Percentiles rank a stretch among this genome's conserved stretches.
Evolutionary conservation across 768 basidiomycete genomes (phyloP).

Genomic region (Amanita subjunquillea): DNA sequence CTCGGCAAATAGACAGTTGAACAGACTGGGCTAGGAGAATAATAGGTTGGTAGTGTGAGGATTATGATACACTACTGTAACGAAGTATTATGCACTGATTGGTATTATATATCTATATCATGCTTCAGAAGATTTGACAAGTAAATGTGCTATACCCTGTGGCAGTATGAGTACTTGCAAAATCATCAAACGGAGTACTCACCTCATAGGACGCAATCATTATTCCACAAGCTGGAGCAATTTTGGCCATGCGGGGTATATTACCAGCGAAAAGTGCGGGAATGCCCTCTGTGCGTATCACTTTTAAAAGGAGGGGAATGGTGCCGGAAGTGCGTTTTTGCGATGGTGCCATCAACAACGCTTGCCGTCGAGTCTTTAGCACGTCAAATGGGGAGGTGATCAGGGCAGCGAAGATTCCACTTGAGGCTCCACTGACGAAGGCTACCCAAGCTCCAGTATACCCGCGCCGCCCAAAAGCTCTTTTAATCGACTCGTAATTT

Average conservation of each 20-base stretch:
- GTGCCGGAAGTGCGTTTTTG: slow-evolving; percentile 34
- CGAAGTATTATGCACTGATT: background rate
- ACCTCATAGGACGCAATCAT: slow-evolving; percentile 98
- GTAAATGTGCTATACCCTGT: slow-evolving; percentile 50
- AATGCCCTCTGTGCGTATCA: slow-evolving; percentile 71
- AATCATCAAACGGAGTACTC: slow-evolving; percentile 12
- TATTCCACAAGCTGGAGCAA: slow-evolving; percentile 95
- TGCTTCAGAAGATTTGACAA: slow-evolving; percentile 25
- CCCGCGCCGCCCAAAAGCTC: slow-evolving; percentile 40
- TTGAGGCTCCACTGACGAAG: slow-evolving; percentile 84
- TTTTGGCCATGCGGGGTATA: slow-evolving; percentile 84
- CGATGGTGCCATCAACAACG: slow-evolving; percentile 57
- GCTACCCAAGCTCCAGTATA: slow-evolving; percentile 56
- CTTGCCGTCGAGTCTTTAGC: slow-evolving; percentile 88
- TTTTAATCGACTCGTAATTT: slow-evolving; percentile 81
- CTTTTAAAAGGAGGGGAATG: slow-evolving; percentile 53
- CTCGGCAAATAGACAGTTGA: slow-evolving; percentile 74
- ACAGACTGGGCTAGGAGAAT: slow-evolving; percentile 48
- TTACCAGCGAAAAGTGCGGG: slow-evolving; percentile 77
- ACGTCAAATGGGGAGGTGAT: slow-evolving; percentile 95
- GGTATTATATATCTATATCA: slow-evolving; percentile 1
- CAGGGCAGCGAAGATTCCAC: slow-evolving; percentile 79
- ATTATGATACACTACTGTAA: slow-evolving; percentile 9
- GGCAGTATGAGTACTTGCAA: slow-evolving; percentile 6
- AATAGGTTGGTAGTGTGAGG: background rate